Evolutionary conservation across 2,329 filamentous ascomycete species (phyloP).

Genomic region (Pezicula rhizophila): DNA sequence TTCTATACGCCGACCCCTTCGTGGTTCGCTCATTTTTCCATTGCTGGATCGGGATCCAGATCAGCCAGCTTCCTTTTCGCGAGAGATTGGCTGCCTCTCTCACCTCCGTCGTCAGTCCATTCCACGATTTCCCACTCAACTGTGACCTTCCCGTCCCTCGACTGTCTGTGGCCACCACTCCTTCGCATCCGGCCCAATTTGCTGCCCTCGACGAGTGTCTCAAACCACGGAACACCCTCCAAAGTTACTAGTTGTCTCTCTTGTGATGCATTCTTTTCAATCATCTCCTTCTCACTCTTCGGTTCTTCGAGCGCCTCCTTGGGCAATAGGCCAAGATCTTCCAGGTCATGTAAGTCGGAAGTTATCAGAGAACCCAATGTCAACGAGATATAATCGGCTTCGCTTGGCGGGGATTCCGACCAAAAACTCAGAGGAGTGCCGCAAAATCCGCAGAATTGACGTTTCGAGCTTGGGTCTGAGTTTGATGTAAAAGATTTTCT

Average conservation of each 20-base stretch:
- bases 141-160: conserved; percentile 56
- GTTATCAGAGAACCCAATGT: conserved; percentile 71
- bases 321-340: conserved; percentile 69
- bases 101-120: conserved; percentile 47
- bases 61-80: conserved; percentile 49
- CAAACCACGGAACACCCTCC: conserved; percentile 75
- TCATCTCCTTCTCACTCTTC: conserved; percentile 20
- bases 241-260: conserved; percentile 20
- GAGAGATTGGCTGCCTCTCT: conserved; percentile 27
- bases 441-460: conserved; percentile 88
- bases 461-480: conserved; percentile 49
- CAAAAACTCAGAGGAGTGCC: conserved; percentile 81
- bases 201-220: conserved; percentile 72
- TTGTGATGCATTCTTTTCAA: conserved; percentile 20
- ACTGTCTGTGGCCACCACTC: conserved; percentile 46
- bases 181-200: conserved; percentile 62
- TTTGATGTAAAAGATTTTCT: conserved; percentile 60
- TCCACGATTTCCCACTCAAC: conserved; percentile 84
- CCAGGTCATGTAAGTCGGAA: conserved; percentile 66
- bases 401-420: conserved; percentile 64
- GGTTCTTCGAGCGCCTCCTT: conserved; percentile 33
- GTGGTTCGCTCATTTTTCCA: conserved; percentile 4
- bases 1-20: conserved; percentile 3
- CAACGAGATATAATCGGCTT: conserved; percentile 74
- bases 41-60: conserved; percentile 10